Conservation (phyloP, 2,329 filamentous ascomycete genomes). For the Zymoseptoria passerinii region DNA sequence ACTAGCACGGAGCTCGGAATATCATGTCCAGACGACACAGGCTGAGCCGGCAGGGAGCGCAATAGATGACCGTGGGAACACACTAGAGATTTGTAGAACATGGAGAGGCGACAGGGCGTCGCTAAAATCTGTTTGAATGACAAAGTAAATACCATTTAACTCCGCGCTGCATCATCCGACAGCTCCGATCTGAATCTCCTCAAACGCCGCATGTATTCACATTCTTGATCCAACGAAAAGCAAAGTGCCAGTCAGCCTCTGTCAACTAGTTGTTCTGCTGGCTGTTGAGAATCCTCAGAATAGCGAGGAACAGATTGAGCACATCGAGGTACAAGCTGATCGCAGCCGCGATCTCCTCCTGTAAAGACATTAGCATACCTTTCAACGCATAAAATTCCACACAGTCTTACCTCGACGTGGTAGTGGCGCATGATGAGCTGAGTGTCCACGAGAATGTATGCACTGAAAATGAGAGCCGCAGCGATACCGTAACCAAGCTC, state of each 20-base stretch:
- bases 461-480: conserved; percentile 80
- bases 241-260: not conserved
- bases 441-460: conserved; percentile 91
- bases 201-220: not conserved
- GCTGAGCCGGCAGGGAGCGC: not conserved
- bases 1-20: not conserved
- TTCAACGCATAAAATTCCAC: not conserved
- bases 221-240: not conserved
- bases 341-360: conserved; percentile 27
- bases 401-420: conserved; percentile 60
- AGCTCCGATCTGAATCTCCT: not conserved
- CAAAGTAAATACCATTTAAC: not conserved
- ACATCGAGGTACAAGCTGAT: conserved; percentile 76
- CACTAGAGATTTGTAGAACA: not conserved
- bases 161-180: not conserved
- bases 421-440: conserved; percentile 93
- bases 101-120: not conserved
- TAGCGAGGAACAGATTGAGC: conserved; percentile 83
- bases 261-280: conserved; percentile 73
- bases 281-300: conserved; percentile 91
- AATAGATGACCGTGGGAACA: not conserved
- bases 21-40: not conserved
- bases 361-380: not conserved
- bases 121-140: not conserved
- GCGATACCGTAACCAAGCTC: conserved; percentile 82